Evolutionary conservation across 805 yeast species (phyloP), one percentile per base, ranked within the genome.

Genomic region (Allodekkera sacchari): DNA sequence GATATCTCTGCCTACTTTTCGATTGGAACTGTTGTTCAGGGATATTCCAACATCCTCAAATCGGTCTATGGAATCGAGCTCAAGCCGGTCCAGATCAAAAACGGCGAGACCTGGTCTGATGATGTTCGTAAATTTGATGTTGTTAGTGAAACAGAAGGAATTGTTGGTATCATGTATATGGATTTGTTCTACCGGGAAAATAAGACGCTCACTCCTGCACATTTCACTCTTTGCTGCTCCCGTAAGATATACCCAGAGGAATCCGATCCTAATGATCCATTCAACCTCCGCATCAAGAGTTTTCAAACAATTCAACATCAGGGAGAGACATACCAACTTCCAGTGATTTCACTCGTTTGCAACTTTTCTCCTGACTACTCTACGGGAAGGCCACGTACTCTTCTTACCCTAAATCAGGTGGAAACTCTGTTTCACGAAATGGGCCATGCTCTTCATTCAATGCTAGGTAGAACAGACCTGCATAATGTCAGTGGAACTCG

Each of bases 361-460:
- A 85, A 87, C 49, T 89, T 92, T 52, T 57, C 62, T 12, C 53
- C 57, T 3, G 65, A 57, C 19, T 45, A 50, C n/a, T 41, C 45
- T 5, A 47, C 48, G 5, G 46, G 47, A 1, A 34, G 30, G 7
- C 7, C 37, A 5, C 69, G 73, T 15, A 77, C 88, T 19, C 59
- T 83, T 13, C 57, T 89, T 24, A 64, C 78, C 9, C 64, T 83
- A 35, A 71, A 68, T 35, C 97, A 92, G 47, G 87, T 89, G 14
- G 95, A 89, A 46, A 92, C 98, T 0, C 61, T 92, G 13, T 92
- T 92, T 61, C 98, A 92, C 57, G 98, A 92, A 57, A 87, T 92
- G 95, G 98, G 98, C 1, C 98, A 92, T 56, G 97, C 97, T 1
- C 82, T 92, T 74, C 98, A 92, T 54, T 84, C 96, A 3, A 89